Evolutionary conservation across 2,329 filamentous ascomycete species (phyloP).

Genomic region (Rugonectria rugulosa): DNA sequence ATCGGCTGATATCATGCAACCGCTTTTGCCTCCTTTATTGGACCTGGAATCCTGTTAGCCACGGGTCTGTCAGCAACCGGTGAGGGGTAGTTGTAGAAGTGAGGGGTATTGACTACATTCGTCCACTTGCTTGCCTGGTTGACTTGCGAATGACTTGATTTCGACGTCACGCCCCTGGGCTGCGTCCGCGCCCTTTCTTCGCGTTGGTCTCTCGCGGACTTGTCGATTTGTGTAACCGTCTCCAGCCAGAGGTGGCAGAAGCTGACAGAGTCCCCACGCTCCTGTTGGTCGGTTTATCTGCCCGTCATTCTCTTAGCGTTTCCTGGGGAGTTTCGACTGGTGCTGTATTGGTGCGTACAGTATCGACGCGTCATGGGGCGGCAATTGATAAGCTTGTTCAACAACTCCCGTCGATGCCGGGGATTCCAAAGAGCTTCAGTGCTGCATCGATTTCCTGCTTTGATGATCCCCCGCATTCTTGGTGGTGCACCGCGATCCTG

Average conservation of each 20-base stretch:
- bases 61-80: neutral
- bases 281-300: neutral
- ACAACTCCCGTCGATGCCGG: neutral
- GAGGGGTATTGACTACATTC: neutral
- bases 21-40: neutral
- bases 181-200: slow-evolving; percentile 2
- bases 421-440: neutral
- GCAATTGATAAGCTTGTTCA: neutral
- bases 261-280: neutral
- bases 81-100: neutral
- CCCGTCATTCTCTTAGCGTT: neutral
- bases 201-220: neutral
- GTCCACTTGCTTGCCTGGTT: neutral
- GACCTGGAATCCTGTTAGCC: neutral
- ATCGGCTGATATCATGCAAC: slow-evolving; percentile 7
- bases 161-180: slow-evolving; percentile 30
- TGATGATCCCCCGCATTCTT: slow-evolving; percentile 4
- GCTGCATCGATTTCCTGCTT: neutral
- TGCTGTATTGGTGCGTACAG: neutral
- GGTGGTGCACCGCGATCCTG: neutral
- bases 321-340: neutral
- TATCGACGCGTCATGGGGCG: slow-evolving; percentile 12
- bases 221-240: neutral
- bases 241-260: too few relatives aligned
- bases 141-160: slow-evolving; percentile 32